Conservation (phyloP, 306 rosid species). For the Alnus rubra region DNA sequence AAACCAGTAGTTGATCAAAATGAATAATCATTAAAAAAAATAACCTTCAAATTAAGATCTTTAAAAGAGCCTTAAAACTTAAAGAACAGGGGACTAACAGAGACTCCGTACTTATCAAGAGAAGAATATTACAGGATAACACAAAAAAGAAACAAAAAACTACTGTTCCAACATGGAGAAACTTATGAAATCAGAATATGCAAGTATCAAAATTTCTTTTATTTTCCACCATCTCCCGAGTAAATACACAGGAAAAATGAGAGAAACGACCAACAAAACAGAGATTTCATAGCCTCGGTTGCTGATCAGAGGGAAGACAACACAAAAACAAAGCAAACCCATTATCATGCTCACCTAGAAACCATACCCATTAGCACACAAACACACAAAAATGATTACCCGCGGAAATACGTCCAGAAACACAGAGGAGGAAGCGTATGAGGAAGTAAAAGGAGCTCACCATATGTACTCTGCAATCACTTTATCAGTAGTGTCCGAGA, state of each 20-base stretch:
- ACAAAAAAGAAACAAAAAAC: neutral
- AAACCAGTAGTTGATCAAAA: neutral
- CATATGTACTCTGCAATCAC: conserved; percentile 71
- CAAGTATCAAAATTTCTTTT: neutral
- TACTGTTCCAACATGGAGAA: neutral
- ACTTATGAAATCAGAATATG: neutral
- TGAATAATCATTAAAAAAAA: neutral
- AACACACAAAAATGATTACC: conserved; percentile 2
- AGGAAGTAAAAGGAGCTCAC: conserved; percentile 27
- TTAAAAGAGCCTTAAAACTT: neutral
- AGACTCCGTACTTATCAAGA: neutral
- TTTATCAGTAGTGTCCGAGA: conserved; percentile 52
- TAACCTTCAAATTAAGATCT: neutral
- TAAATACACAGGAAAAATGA: neutral
- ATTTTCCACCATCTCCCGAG: neutral
- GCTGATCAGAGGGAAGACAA: conserved; percentile 5
- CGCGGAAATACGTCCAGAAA: neutral
- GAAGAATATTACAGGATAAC: neutral
- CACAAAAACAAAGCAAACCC: conserved; percentile 15
- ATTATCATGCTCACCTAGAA: neutral
- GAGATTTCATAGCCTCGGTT: neutral
- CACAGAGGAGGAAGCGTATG: neutral
- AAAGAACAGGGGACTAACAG: neutral
- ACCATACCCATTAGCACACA: neutral
- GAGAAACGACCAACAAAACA: neutral